phyloP scores from a whole-genome alignment of 2,329 filamentous ascomycete genomes.

The Diaporthe nobilis region DNA sequence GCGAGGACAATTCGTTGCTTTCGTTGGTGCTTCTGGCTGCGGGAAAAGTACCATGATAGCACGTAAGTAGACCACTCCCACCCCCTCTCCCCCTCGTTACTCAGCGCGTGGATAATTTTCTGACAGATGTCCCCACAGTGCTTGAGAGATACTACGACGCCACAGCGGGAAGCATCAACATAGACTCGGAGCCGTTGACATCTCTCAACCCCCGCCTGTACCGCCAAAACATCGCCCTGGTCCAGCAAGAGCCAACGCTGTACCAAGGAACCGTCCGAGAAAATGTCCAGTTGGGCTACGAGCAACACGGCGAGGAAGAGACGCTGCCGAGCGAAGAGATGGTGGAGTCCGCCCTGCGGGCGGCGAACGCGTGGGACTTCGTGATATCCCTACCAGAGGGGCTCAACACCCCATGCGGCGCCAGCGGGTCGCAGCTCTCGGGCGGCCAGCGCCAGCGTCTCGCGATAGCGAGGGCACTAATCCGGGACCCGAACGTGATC shows the following conservation, averaged over 20 bases:
- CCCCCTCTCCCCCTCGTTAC: too few relatives aligned
- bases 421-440: constrained; percentile 30
- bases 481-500: constrained; percentile 27
- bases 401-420: constrained; percentile 29
- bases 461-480: constrained; percentile 36
- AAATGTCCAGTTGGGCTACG: constrained; percentile 51
- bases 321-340: constrained; percentile 42
- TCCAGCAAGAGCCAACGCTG: constrained; percentile 71
- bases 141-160: constrained; percentile 58
- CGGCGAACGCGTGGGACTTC: constrained; percentile 50
- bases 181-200: constrained; percentile 70
- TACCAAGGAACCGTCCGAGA: constrained; percentile 63
- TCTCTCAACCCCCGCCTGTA: constrained; percentile 63
- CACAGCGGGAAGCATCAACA: constrained; percentile 64
- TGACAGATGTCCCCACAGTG: constrained; percentile 56
- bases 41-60: constrained; percentile 54
- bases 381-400: constrained; percentile 39
- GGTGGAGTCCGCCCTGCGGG: constrained; percentile 48
- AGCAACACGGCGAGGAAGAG: constrained; percentile 35
- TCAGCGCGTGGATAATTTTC: accelerated
- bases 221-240: constrained; percentile 65
- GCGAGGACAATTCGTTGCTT: constrained; percentile 48
- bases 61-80: background rate
- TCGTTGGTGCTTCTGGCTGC: constrained; percentile 50
- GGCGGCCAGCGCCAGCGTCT: constrained; percentile 41